Conservation (phyloP, 805 yeast species). For the Tetrapisispora nanseiensis region DNA sequence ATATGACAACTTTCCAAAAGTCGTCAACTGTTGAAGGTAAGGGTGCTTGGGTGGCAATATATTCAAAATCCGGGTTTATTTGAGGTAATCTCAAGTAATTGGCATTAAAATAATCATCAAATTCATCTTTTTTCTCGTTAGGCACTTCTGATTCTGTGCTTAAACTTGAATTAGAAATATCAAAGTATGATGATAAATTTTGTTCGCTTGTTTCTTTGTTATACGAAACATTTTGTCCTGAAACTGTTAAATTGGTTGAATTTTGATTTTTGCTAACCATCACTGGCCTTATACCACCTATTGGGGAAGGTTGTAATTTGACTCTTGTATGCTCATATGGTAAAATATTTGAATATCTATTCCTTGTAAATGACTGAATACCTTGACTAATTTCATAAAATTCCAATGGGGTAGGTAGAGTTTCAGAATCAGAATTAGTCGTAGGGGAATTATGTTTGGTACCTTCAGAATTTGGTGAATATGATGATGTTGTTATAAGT, state of each 20-base stretch:
- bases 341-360: slow-evolving; percentile 77
- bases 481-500: neutral
- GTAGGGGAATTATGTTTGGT: slow-evolving; percentile 8
- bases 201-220: neutral
- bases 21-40: slow-evolving; percentile 65
- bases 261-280: neutral
- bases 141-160: neutral
- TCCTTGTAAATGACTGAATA: slow-evolving; percentile 66
- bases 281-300: neutral
- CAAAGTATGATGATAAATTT: slow-evolving; percentile 2
- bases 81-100: slow-evolving; percentile 47
- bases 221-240: neutral
- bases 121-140: neutral
- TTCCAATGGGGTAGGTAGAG: slow-evolving; percentile 23
- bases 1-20: slow-evolving; percentile 77
- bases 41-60: slow-evolving; percentile 91
- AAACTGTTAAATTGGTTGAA: neutral
- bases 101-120: slow-evolving; percentile 73
- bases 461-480: neutral
- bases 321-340: slow-evolving; percentile 84
- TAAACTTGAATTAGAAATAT: neutral
- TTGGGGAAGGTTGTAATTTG: slow-evolving; percentile 30
- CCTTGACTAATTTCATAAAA: slow-evolving; percentile 49
- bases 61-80: slow-evolving; percentile 34
- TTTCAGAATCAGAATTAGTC: slow-evolving; percentile 9